These are phyloP conservation scores for Rhodotorula sp. DNA, from an alignment of 1,284 basidiomycete genomes.

Conservation along the genomic window DNA sequence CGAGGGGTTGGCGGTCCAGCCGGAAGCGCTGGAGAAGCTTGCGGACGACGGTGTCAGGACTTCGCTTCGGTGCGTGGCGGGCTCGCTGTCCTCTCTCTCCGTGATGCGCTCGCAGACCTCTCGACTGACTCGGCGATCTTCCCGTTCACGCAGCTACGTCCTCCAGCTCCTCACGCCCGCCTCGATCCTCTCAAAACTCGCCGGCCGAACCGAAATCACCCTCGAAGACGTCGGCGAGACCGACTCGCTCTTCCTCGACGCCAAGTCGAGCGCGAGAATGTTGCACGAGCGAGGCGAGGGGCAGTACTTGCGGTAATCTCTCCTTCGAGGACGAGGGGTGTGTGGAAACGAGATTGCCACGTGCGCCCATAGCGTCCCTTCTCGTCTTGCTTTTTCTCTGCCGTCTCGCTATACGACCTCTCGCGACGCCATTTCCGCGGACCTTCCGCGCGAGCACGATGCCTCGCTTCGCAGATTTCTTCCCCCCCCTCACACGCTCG, in stretches of 20 bases:
- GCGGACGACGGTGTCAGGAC: conserved; percentile 79
- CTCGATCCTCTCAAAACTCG: conserved; percentile 76
- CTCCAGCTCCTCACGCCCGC: conserved; percentile 89
- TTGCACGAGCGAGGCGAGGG: conserved; percentile 23
- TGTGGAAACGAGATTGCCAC: background rate
- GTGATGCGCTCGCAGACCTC: conserved; percentile 51
- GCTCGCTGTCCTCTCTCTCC: conserved; percentile 68
- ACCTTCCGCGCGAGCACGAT: too few relatives aligned
- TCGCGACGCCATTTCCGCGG: too few relatives aligned
- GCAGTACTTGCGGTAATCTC: conserved; percentile 36
- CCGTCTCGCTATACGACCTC: too few relatives aligned
- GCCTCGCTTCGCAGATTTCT: too few relatives aligned
- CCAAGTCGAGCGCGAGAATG: conserved; percentile 56
- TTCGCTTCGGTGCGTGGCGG: conserved; percentile 69
- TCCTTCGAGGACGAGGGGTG: too few relatives aligned
- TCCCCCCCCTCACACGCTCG: too few relatives aligned
- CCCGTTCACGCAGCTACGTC: conserved; percentile 64
- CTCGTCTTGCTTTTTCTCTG: background rate
- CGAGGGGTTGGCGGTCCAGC: conserved; percentile 76
- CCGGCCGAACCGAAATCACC: conserved; percentile 75
- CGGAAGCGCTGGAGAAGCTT: conserved; percentile 75
- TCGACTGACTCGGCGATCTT: background rate
- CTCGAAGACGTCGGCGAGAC: conserved; percentile 84
- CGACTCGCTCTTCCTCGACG: conserved; percentile 84
- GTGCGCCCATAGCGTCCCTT: too few relatives aligned